Percentiles rank a stretch among this genome's conserved stretches.
These are phyloP conservation scores for Dactylorhiza incarnata DNA, from an alignment of 106 monocot species.

Conservation along the genomic window DNA sequence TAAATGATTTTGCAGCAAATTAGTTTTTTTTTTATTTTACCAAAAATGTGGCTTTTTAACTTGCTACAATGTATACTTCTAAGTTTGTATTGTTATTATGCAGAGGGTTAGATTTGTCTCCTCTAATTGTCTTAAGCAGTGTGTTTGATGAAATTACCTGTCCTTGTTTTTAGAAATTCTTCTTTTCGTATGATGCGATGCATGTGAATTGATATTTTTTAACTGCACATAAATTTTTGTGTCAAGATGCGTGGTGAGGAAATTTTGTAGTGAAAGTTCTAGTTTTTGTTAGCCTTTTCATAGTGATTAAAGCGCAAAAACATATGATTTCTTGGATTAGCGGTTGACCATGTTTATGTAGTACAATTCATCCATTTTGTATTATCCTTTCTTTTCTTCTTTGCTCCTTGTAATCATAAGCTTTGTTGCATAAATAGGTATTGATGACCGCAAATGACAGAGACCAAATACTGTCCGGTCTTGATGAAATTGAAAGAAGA, in stretches of 20 bases:
- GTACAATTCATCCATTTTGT: neutral
- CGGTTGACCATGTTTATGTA: no score
- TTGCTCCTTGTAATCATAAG: neutral
- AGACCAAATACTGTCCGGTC: conserved; percentile 66
- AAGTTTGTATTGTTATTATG: neutral
- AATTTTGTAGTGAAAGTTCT: neutral
- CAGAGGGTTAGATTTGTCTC: neutral
- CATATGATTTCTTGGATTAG: no score
- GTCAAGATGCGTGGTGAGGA: neutral
- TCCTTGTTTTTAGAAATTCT: neutral
- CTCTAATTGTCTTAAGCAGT: neutral
- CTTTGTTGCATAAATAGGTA: conserved; percentile 32
- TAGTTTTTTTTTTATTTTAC: neutral
- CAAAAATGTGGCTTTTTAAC: neutral
- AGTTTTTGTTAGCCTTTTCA: neutral
- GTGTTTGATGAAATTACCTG: neutral
- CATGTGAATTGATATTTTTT: neutral
- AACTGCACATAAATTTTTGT: neutral
- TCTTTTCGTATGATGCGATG: neutral
- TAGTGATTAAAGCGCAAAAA: neutral
- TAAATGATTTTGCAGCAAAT: neutral
- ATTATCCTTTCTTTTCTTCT: neutral
- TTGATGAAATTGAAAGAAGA: conserved; percentile 68
- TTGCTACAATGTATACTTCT: neutral
- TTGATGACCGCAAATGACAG: conserved; percentile 60